Percentiles rank a stretch among this genome's conserved stretches.
Conservation (phyloP, 805 yeast genomes). For the Myxozyma melibiosi region DNA sequence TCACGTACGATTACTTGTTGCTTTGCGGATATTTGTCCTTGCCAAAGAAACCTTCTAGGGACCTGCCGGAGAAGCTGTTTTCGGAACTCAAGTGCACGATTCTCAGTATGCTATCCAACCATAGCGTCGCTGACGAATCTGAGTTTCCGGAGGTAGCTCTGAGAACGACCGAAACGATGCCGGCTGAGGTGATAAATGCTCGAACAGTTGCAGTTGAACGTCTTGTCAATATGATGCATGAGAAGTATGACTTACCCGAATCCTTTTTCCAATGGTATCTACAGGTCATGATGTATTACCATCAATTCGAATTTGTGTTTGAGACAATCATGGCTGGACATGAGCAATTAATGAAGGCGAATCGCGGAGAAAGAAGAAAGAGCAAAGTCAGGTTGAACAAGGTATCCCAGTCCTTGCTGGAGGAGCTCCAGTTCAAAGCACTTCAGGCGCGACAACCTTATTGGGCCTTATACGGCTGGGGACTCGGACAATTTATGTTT, state of each 20-base stretch:
- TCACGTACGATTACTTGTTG: neutral
- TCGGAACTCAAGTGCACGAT: neutral
- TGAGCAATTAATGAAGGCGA: neutral
- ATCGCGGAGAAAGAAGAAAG: too few species aligned
- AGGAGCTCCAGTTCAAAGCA: neutral
- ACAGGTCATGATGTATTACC: conserved; percentile 1
- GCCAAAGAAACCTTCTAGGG: neutral
- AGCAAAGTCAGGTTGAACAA: neutral
- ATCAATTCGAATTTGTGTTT: conserved; percentile 12
- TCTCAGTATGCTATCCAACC: conserved; percentile 9
- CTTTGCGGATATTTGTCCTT: neutral
- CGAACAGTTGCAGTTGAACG: neutral
- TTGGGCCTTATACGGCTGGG: neutral
- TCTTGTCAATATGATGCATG: neutral
- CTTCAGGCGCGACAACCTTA: neutral
- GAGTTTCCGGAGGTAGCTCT: conserved; percentile 1
- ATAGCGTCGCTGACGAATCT: too few species aligned
- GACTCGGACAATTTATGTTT: neutral
- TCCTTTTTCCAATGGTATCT: conserved; percentile 14
- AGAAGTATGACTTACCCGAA: neutral
- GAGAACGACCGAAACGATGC: neutral
- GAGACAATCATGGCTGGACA: neutral
- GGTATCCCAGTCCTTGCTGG: neutral
- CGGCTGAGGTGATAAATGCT: neutral
- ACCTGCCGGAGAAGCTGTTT: neutral